These are phyloP conservation scores for Curvularia eragrostidis DNA, from an alignment of 2,329 filamentous ascomycete species.

Conservation along the genomic window DNA sequence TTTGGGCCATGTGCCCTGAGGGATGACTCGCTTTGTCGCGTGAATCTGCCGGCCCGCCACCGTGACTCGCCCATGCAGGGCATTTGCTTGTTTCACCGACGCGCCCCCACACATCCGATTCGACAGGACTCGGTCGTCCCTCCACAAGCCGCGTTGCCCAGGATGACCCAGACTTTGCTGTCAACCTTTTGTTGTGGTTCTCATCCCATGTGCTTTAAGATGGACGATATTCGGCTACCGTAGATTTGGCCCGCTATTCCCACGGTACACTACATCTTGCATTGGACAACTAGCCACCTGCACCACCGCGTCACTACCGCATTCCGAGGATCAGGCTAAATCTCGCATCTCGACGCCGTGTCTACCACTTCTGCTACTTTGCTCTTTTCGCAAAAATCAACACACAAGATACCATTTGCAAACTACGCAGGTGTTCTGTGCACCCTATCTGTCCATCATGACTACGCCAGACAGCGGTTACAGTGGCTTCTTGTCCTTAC, in stretches of 20 bases:
- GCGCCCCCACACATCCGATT: conserved; percentile 21
- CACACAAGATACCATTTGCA: neutral
- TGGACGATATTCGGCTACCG: neutral
- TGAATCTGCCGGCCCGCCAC: conserved; percentile 18
- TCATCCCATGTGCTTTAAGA: conserved; percentile 3
- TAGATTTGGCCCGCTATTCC: conserved; percentile 9
- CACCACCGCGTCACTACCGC: neutral
- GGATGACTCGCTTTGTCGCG: conserved; percentile 19
- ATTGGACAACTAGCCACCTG: neutral
- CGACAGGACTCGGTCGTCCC: conserved; percentile 12
- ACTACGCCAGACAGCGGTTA: conserved; percentile 6
- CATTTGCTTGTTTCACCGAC: conserved; percentile 24
- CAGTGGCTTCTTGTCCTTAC: conserved; percentile 37
- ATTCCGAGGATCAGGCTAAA: neutral
- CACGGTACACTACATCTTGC: neutral
- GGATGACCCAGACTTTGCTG: conserved; percentile 11
- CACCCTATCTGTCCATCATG: conserved; percentile 1
- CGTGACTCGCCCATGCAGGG: conserved; percentile 23
- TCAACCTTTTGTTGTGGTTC: neutral
- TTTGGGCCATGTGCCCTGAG: conserved; percentile 1
- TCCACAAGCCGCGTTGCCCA: conserved; percentile 3
- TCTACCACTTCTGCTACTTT: neutral
- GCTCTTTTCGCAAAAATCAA: neutral
- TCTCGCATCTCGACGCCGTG: neutral
- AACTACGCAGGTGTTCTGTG: neutral